phyloP scores from a whole-genome alignment of 768 basidiomycete species.

The Pulveroboletus frians region DNA sequence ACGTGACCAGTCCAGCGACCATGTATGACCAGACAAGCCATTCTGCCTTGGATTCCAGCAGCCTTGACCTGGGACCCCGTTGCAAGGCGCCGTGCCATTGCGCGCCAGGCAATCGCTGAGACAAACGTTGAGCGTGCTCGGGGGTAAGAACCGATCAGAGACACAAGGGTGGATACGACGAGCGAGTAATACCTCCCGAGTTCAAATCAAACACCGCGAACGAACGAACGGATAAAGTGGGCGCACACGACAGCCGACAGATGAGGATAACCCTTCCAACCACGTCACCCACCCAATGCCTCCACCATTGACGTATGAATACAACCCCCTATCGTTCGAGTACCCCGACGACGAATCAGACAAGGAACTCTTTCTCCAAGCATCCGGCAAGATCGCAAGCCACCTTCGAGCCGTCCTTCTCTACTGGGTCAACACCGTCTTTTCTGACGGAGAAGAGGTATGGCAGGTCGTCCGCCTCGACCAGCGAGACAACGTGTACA shows the following conservation, averaged over 20 bases:
- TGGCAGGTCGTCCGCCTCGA: conserved; percentile 28
- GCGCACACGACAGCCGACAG: conserved; percentile 2
- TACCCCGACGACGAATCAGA: conserved; percentile 24
- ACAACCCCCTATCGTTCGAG: conserved; percentile 17
- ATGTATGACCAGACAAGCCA: too few relatives aligned
- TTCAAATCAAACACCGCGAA: conserved; percentile 16
- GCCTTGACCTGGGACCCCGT: not conserved
- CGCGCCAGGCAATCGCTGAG: not conserved
- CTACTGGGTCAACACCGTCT: conserved; percentile 26
- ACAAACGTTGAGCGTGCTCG: not conserved
- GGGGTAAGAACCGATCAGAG: not conserved
- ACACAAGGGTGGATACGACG: not conserved
- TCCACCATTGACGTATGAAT: conserved; percentile 13
- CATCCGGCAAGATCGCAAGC: conserved; percentile 3
- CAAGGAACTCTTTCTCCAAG: conserved; percentile 24
- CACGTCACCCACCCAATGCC: conserved; percentile 4
- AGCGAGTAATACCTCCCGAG: not conserved
- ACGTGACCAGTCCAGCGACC: too few relatives aligned
- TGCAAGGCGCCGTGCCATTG: not conserved
- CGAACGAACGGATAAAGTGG: conserved; percentile 8
- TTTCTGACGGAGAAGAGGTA: conserved; percentile 20
- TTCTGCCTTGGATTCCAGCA: not conserved
- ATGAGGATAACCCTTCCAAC: conserved; percentile 3
- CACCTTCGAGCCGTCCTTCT: conserved; percentile 13
- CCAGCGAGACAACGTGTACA: conserved; percentile 3